Percentiles rank a stretch among this genome's conserved stretches.
These are phyloP conservation scores for Puccinia hordei DNA, from an alignment of 1,284 basidiomycete genomes.

Conservation along the genomic window DNA sequence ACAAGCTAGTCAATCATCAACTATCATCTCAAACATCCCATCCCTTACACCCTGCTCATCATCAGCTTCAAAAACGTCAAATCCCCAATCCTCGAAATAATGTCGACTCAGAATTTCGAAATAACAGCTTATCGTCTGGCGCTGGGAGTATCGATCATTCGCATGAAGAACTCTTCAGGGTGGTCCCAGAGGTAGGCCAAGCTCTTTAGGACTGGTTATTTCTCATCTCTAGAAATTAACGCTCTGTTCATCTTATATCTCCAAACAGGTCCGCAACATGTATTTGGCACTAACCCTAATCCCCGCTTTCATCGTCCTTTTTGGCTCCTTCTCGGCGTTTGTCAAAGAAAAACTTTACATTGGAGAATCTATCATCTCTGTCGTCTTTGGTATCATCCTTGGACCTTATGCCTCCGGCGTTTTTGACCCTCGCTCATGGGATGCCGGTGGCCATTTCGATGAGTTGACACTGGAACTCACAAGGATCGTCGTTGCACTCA, in stretches of 20 bases:
- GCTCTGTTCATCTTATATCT: not conserved
- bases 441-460: constrained; percentile 60
- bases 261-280: constrained; percentile 25
- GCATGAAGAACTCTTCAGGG: constrained; percentile 35
- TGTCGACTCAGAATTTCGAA: constrained; percentile 1
- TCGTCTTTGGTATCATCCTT: constrained; percentile 89
- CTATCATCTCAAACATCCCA: not conserved
- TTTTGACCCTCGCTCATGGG: constrained; percentile 85
- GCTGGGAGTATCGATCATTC: constrained; percentile 25
- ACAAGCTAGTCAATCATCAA: not conserved
- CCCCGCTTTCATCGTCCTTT: constrained; percentile 46
- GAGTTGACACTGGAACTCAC: constrained; percentile 72
- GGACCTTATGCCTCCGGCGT: constrained; percentile 80
- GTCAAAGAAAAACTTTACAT: constrained; percentile 68
- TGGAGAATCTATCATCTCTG: constrained; percentile 95
- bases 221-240: not conserved
- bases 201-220: not conserved
- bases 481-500: constrained; percentile 91
- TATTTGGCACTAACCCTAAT: constrained; percentile 36
- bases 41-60: not conserved
- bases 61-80: not conserved
- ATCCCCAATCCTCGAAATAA: not conserved
- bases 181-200: constrained; percentile 25
- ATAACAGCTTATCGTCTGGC: constrained; percentile 28
- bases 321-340: constrained; percentile 48